Base-by-base conservation (phyloP, 129 eudicot genomes). In the Tagetes patula region DNA sequence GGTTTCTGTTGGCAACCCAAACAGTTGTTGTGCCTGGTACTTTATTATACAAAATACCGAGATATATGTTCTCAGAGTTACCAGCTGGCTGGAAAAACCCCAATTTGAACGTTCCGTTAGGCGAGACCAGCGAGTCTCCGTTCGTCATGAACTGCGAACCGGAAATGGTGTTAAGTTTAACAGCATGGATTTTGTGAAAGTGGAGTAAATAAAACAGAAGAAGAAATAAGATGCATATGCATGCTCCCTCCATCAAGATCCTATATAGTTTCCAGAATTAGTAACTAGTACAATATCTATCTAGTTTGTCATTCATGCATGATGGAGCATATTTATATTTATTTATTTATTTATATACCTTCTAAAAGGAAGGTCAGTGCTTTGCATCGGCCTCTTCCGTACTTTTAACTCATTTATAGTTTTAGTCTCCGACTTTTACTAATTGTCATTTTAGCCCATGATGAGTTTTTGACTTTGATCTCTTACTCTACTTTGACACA, bases 11-110 rank as follows among this genome's bases (percentile, higher is more conserved):
- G 31, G 83, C 83, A 30, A 79, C 79, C 83, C 83, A 79, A 32
- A 73, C 75, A 8, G 37, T 71, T 3, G 79, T 65, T 42, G 39
- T 37, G 5, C 5, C 11, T 1, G 83, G 8, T 8, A 76, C 55
- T 33, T 67, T 74, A 46, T 73, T 73, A 49, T 56, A 79, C 79
- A 70, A 59, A 7, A 79, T 73, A 6, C 83, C 83, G n/a, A 79
- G 65, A 68, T 64, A 79, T 39, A 37, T 45, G 48, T 79, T 67
- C 37, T 67, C 14, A 0, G 82, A 64, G 54, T 7, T 38, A 10
- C 59, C 74, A 20, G 27, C 27, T 11, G 85, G 83, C 39, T 68
- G 50, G 73, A 84, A 84, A 37, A 84, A 78, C 3, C 85, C 88
- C 0, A 84, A 81, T 41, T 74, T 81, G 37, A 85, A 81, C 4